Conservation (phyloP, 2,329 filamentous ascomycete genomes). For the Aspergillus spinulosporus region DNA sequence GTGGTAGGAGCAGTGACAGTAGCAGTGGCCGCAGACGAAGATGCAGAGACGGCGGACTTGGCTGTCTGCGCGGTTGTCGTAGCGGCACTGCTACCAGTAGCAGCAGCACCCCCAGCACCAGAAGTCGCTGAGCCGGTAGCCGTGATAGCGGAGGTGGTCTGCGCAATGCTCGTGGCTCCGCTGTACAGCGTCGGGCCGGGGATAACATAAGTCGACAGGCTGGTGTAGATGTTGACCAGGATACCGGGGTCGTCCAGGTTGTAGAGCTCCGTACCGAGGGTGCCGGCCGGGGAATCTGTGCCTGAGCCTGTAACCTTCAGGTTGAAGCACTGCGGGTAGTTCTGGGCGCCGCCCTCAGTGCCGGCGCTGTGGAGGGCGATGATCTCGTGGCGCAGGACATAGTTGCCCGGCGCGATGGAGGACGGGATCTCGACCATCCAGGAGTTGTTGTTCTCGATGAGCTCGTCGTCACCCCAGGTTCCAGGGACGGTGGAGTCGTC, state of each 20-base stretch:
- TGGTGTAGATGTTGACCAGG: conserved; percentile 55
- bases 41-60: neutral
- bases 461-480: conserved; percentile 55
- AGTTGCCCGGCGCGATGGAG: conserved; percentile 50
- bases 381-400: conserved; percentile 54
- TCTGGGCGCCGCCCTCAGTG: conserved; percentile 46
- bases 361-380: conserved; percentile 51
- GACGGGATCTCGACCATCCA: conserved; percentile 48
- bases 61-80: neutral
- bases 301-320: conserved; percentile 57
- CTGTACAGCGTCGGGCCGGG: conserved; percentile 22
- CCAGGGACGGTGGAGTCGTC: conserved; percentile 43
- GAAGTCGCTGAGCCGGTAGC: conserved; percentile 14
- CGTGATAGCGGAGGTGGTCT: conserved; percentile 20
- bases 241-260: conserved; percentile 57
- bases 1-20: neutral
- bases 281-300: conserved; percentile 46
- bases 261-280: conserved; percentile 55
- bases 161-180: conserved; percentile 17
- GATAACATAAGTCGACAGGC: conserved; percentile 15
- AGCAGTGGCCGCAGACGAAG: neutral
- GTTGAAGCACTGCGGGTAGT: conserved; percentile 59
- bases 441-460: conserved; percentile 52
- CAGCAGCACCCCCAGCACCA: neutral
- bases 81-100: conserved; percentile 1